Evolutionary conservation across 2,329 filamentous ascomycete species (phyloP).

Genomic region (Neonectria magnoliae): DNA sequence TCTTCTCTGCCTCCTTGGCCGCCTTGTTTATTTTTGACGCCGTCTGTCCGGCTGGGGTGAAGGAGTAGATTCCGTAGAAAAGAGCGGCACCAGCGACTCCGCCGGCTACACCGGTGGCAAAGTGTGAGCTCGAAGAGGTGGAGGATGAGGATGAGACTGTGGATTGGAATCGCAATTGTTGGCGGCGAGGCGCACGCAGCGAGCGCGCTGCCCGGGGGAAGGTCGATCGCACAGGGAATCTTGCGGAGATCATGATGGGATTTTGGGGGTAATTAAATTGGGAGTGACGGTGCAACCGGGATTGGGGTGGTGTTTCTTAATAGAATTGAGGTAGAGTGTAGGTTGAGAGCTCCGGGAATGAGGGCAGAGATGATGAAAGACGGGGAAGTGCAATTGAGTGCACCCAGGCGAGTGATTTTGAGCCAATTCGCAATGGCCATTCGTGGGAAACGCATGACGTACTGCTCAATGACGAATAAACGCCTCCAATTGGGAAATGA

Average conservation of each 20-base stretch:
- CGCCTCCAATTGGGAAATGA: constrained; percentile 16
- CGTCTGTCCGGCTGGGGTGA: constrained; percentile 56
- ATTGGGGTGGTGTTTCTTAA: background rate
- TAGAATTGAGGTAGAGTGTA: background rate
- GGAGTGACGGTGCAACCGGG: background rate
- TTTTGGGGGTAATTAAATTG: constrained; percentile 2
- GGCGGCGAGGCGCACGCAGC: constrained; percentile 38
- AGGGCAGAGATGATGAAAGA: background rate
- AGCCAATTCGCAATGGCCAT: background rate
- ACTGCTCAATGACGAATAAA: constrained; percentile 34
- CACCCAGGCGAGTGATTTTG: background rate
- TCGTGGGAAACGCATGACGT: constrained; percentile 30
- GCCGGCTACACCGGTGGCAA: constrained; percentile 55
- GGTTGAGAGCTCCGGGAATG: background rate
- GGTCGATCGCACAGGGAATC: constrained; percentile 42
- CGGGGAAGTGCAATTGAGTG: background rate
- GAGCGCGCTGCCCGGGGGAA: constrained; percentile 43
- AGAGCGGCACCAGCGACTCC: constrained; percentile 55
- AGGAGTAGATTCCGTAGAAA: constrained; percentile 56
- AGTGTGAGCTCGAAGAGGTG: constrained; percentile 46
- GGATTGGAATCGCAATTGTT: constrained; percentile 55
- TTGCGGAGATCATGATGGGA: constrained; percentile 45
- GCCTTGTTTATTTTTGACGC: constrained; percentile 57
- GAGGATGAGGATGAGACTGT: constrained; percentile 47
- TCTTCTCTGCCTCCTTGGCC: constrained; percentile 65